A percentile compares a stretch with the other conserved stretches of the same genome.
Evolutionary conservation across 495 filamentous ascomycete species (phyloP).

Genomic region (Penicillium simplicissimum): DNA sequence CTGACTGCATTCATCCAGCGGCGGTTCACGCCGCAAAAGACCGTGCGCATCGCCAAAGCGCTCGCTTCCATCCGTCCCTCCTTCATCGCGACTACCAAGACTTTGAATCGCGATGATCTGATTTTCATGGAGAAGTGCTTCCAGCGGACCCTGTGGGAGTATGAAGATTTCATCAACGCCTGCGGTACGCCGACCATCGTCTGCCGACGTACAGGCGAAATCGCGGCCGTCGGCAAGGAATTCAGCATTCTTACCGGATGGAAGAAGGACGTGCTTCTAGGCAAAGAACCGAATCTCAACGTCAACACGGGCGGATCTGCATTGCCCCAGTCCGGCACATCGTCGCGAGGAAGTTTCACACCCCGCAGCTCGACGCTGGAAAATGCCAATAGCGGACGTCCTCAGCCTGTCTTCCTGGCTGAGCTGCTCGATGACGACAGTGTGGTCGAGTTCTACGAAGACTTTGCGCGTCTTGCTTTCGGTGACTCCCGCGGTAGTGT

Average conservation of each 20-base stretch:
- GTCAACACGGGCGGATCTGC: conserved; percentile 64
- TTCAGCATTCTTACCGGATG: conserved; percentile 93
- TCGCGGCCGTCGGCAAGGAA: conserved; percentile 90
- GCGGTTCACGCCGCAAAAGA: conserved; percentile 68
- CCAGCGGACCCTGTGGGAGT: conserved; percentile 87
- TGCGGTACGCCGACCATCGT: conserved; percentile 89
- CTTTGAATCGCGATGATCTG: conserved; percentile 79
- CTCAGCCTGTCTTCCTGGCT: conserved; percentile 81
- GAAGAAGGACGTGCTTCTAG: conserved; percentile 87
- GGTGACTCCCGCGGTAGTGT: conserved; percentile 82
- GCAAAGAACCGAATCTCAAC: conserved; percentile 86
- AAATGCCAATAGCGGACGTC: conserved; percentile 34
- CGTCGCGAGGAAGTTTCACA: conserved; percentile 51
- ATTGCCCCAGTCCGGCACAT: conserved; percentile 30
- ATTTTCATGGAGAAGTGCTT: conserved; percentile 98
- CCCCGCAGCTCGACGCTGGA: conserved; percentile 43
- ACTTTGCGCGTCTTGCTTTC: conserved; percentile 89
- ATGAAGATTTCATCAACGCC: conserved; percentile 86
- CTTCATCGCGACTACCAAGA: conserved; percentile 85
- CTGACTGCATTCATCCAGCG: conserved; percentile 78
- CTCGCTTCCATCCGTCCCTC: conserved; percentile 88
- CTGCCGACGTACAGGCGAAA: conserved; percentile 87
- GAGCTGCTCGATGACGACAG: conserved; percentile 93
- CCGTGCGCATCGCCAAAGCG: conserved; percentile 77
- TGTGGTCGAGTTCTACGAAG: conserved; percentile 92